Base-by-base conservation (phyloP, 1,284 basidiomycete genomes). In the Heterobasidion parviporum region DNA sequence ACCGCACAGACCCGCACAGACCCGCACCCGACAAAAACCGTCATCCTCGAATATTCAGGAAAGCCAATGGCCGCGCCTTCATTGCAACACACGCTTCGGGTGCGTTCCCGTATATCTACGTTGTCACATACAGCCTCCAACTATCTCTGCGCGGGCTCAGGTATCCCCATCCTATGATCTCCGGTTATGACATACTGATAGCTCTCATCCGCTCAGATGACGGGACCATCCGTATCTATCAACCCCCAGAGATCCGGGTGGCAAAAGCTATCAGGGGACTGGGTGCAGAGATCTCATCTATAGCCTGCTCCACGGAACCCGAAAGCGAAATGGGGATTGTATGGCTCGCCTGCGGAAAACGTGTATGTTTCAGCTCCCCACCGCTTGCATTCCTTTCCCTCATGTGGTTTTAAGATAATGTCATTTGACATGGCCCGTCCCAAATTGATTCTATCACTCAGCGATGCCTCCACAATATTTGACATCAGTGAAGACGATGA, bases 171-270 rank as follows among this genome's bases (percentile, higher is more conserved):
- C 26, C 48, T 50, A 18, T 50, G 16, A 35, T 32, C 14, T 35
- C 53, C 20, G 10, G 9, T 12, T 57, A 14, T 45, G 56, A 35
- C 9, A 54, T 53, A 8, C 59, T 55, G 10, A 59, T 63, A n/a
- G 18, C 15, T 15, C 50, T 26, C 12, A 34, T 15, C 26, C 26
- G 20, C 45, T 3, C 59, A 87, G 88, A 81, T 60, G 87, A 91
- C 67, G 88, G 88, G 10, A 78, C 77, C 53, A 67, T 90, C 50
- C 81, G 89, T 18, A 68, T 87, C 20, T 91, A 90, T 63, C 70
- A 75, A 57, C 69, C 82, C 4, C 78, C 81, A 2, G 75, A 80
- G 0, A 72, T 72, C 59, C 85, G 77, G 63, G 87, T 89, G 6
- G 60, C 76, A 33, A 86, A 80, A 62, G 88, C 85, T 0, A 70